Conservation (phyloP, 768 basidiomycete genomes). For the Boletus rufocinnamomeus region DNA sequence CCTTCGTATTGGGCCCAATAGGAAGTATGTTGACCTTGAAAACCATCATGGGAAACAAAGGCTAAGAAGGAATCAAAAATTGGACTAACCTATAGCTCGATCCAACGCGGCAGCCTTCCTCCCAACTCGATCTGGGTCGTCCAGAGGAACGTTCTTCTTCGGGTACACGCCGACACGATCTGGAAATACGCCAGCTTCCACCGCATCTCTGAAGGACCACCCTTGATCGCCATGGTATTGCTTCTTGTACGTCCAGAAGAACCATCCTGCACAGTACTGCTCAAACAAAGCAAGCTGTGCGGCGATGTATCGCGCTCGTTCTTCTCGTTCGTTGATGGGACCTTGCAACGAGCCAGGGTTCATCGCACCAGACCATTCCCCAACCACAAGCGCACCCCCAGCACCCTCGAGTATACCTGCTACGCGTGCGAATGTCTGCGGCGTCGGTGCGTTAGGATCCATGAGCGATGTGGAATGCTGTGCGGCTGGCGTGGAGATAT, state of each 20-base stretch:
- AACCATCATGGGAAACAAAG: conserved; percentile 14
- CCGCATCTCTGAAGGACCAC: conserved; percentile 72
- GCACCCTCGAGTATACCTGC: conserved; percentile 36
- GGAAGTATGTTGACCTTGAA: conserved; percentile 39
- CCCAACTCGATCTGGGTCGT: conserved; percentile 21
- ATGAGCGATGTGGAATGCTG: conserved; percentile 54
- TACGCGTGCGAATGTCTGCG: conserved; percentile 43
- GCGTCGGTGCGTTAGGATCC: conserved; percentile 42
- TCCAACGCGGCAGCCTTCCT: conserved; percentile 35
- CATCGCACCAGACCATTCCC: conserved; percentile 79
- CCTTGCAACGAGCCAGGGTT: conserved; percentile 63
- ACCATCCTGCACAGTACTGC: conserved; percentile 66
- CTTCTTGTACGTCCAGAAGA: conserved; percentile 87
- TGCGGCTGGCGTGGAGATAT: conserved; percentile 52
- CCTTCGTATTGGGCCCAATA: conserved; percentile 54
- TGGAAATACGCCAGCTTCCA: conserved; percentile 63
- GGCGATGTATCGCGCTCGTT: conserved; percentile 50
- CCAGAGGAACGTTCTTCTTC: conserved; percentile 20
- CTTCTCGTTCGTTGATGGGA: conserved; percentile 42
- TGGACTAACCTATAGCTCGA: conserved; percentile 36
- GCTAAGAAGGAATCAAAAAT: conserved; percentile 17
- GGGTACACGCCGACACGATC: conserved; percentile 45
- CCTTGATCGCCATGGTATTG: conserved; percentile 63
- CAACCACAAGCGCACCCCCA: conserved; percentile 63
- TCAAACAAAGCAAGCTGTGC: conserved; percentile 73